A percentile compares a stretch with the other conserved stretches of the same genome.
phyloP scores from a whole-genome alignment of 2,329 filamentous ascomycete species.

The Colletotrichum destructivum region DNA sequence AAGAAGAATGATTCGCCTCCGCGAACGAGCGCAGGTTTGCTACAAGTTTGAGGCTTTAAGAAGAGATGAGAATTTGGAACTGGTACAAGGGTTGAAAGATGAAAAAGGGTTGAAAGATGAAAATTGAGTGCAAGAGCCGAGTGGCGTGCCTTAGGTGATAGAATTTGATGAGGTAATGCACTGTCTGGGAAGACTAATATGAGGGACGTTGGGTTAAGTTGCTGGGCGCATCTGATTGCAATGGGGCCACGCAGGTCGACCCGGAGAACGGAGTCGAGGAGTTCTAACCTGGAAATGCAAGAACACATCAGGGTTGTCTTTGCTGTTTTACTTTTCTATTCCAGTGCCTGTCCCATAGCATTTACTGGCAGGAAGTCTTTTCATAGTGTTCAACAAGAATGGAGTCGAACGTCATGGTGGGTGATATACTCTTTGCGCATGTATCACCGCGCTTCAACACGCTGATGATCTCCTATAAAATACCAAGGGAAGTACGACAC shows the following conservation, averaged over 20 bases:
- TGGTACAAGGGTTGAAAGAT: too few species aligned
- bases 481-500: too few species aligned
- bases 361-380: background rate
- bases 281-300: background rate
- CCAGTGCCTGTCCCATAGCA: background rate
- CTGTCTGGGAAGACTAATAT: background rate
- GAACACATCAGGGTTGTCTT: too few species aligned
- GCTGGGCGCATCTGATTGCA: too few species aligned
- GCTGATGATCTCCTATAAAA: background rate
- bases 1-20: background rate
- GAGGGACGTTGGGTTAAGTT: too few species aligned
- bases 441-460: background rate
- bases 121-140: background rate
- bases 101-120: background rate
- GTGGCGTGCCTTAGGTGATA: background rate
- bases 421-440: background rate
- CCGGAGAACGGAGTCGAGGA: background rate
- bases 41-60: background rate
- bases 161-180: background rate
- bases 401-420: background rate
- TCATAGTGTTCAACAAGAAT: too few species aligned
- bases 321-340: too few species aligned
- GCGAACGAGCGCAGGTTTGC: too few species aligned
- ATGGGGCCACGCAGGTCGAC: background rate
- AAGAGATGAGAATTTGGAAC: background rate